Percentiles rank a stretch among this genome's conserved stretches.
phyloP scores from a whole-genome alignment of 2,329 filamentous ascomycete genomes.

The Penicillium sp. region DNA sequence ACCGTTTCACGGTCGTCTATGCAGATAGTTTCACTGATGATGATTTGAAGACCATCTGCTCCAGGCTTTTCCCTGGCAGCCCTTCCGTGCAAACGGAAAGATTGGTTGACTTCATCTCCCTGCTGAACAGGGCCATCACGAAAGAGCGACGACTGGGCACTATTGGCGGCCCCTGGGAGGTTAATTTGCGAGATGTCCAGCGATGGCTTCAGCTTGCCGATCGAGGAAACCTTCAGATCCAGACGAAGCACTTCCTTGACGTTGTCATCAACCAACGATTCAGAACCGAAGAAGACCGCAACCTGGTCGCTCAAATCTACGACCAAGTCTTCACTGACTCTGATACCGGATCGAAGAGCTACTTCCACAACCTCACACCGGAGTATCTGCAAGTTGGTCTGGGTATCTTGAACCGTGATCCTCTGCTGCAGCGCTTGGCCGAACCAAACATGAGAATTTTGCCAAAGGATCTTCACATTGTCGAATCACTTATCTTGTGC shows the following conservation, averaged over 20 bases:
- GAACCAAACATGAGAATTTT: constrained; percentile 38
- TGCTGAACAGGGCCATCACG: constrained; percentile 72
- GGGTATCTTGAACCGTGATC: constrained; percentile 66
- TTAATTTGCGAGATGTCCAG: constrained; percentile 87
- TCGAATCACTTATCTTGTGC: constrained; percentile 86
- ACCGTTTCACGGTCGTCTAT: constrained; percentile 97
- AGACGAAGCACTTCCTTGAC: constrained; percentile 73
- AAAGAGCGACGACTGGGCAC: constrained; percentile 56
- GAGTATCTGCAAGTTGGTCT: constrained; percentile 76
- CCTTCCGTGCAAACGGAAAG: constrained; percentile 60
- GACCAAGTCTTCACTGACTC: constrained; percentile 59
- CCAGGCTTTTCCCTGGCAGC: constrained; percentile 71
- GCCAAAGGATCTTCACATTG: constrained; percentile 59
- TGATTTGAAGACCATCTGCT: constrained; percentile 80
- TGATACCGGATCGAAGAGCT: constrained; percentile 54
- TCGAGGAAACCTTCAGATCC: constrained; percentile 61
- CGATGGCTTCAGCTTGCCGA: constrained; percentile 79
- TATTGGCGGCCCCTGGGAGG: constrained; percentile 83
- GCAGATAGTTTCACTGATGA: constrained; percentile 82
- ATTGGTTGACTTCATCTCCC: constrained; percentile 77
- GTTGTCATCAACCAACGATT: constrained; percentile 88
- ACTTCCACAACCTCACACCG: constrained; percentile 70
- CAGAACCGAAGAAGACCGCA: constrained; percentile 68
- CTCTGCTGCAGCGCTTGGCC: constrained; percentile 36
- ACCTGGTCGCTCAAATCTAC: constrained; percentile 67